Percentiles rank a stretch among this genome's conserved stretches.
Evolutionary conservation across 768 basidiomycete genomes (phyloP).

Genomic region (Tubosaeta sp.): DNA sequence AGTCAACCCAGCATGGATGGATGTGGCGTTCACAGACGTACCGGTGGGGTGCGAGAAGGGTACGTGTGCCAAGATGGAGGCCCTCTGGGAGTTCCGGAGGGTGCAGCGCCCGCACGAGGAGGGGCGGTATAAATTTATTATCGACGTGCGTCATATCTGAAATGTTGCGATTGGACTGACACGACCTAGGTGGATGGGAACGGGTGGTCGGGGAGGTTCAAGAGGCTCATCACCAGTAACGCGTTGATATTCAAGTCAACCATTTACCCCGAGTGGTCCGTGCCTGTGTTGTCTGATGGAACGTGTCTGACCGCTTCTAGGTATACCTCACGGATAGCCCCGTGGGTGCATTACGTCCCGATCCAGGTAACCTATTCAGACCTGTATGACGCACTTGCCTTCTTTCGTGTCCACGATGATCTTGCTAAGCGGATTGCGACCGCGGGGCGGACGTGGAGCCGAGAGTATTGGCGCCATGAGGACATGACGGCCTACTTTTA

Average conservation of each 20-base stretch:
- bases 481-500: slow-evolving; percentile 59
- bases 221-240: slow-evolving; percentile 57
- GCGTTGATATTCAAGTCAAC: slow-evolving; percentile 66
- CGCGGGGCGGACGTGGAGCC: slow-evolving; percentile 55
- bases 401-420: slow-evolving; percentile 68
- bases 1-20: slow-evolving; percentile 54
- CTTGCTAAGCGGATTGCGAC: slow-evolving; percentile 53
- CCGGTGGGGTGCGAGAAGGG: slow-evolving; percentile 39
- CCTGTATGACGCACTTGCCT: slow-evolving; percentile 64
- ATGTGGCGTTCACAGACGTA: slow-evolving; percentile 51
- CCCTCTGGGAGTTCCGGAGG: slow-evolving; percentile 48
- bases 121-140: slow-evolving; percentile 55
- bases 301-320: not conserved
- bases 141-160: slow-evolving; percentile 41
- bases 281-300: too few relatives aligned
- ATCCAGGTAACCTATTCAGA: slow-evolving; percentile 62
- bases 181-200: slow-evolving; percentile 47
- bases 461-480: slow-evolving; percentile 53
- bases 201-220: slow-evolving; percentile 70
- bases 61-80: slow-evolving; percentile 40
- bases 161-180: too few relatives aligned
- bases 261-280: slow-evolving; percentile 70
- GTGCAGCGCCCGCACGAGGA: slow-evolving; percentile 43
- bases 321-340: slow-evolving; percentile 44
- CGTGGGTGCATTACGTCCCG: slow-evolving; percentile 76